phyloP scores from a whole-genome alignment of 2,329 filamentous ascomycete species.

The Penicillium sp. region DNA sequence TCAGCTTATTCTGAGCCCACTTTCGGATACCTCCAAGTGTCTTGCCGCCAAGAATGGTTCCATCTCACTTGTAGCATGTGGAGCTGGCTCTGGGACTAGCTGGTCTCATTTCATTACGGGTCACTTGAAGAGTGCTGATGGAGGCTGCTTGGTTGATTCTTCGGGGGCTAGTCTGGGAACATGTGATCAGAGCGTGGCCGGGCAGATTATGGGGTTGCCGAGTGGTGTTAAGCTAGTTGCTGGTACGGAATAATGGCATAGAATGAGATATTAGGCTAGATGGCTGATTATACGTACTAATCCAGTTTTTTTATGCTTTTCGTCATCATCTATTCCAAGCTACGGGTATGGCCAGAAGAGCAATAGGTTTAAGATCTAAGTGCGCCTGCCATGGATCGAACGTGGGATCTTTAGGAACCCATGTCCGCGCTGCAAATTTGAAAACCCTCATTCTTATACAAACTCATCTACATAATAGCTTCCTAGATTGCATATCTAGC shows the following conservation, averaged over 20 bases:
- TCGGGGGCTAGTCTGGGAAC: slow-evolving; percentile 18
- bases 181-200: slow-evolving; percentile 43
- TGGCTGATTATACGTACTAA: too few relatives aligned
- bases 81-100: slow-evolving; percentile 28
- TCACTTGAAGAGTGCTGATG: slow-evolving; percentile 41
- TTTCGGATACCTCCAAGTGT: slow-evolving; percentile 38
- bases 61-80: slow-evolving; percentile 15
- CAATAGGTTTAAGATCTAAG: too few relatives aligned
- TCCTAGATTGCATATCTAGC: too few relatives aligned
- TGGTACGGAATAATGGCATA: background rate
- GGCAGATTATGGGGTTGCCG: slow-evolving; percentile 50
- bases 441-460: too few relatives aligned
- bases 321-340: too few relatives aligned
- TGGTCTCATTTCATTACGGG: slow-evolving; percentile 50
- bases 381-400: too few relatives aligned
- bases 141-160: slow-evolving; percentile 43
- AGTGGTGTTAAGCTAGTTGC: slow-evolving; percentile 34
- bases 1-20: slow-evolving; percentile 39
- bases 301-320: too few relatives aligned
- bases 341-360: too few relatives aligned
- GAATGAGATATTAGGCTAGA: background rate
- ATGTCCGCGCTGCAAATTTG: too few relatives aligned
- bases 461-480: too few relatives aligned
- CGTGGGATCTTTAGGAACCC: too few relatives aligned
- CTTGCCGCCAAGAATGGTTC: slow-evolving; percentile 25